phyloP scores from a whole-genome alignment of 139 green algal genomes.

The Tetraselmis chui region DNA sequence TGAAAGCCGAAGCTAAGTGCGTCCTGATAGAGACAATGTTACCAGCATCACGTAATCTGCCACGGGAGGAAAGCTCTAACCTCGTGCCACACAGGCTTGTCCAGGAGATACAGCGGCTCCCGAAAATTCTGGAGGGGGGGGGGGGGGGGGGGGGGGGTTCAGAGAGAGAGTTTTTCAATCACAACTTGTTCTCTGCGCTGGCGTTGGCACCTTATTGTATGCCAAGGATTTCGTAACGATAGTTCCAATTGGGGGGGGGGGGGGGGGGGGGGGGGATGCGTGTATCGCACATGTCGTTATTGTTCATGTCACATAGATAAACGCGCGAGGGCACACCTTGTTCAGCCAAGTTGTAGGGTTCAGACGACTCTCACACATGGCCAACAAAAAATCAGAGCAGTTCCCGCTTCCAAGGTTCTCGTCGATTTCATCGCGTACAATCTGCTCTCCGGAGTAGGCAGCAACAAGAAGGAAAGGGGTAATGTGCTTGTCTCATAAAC shows the following conservation, averaged over 20 bases:
- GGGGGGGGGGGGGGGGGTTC: background rate
- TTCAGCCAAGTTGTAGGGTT: constrained; percentile 63
- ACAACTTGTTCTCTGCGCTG: too few relatives aligned
- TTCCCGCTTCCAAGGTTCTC: constrained; percentile 24
- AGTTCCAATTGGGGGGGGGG: too few relatives aligned
- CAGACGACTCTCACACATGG: constrained; percentile 43
- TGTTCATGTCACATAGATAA: too few relatives aligned
- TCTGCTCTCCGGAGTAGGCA: background rate
- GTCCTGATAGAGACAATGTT: too few relatives aligned
- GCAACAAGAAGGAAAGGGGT: background rate
- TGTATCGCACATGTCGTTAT: too few relatives aligned
- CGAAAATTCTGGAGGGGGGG: constrained; percentile 39
- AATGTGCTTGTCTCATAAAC: background rate
- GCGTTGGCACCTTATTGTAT: too few relatives aligned
- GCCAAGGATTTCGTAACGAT: too few relatives aligned
- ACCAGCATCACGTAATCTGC: too few relatives aligned
- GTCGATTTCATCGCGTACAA: constrained; percentile 41
- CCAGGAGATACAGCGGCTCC: constrained; percentile 52
- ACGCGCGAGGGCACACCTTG: constrained; percentile 36
- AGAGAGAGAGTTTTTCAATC: too few relatives aligned
- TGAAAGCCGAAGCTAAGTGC: too few relatives aligned
- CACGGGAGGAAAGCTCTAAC: too few relatives aligned
- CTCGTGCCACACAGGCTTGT: constrained; percentile 34
- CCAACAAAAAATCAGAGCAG: constrained; percentile 20
- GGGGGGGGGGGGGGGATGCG: too few relatives aligned